Conservation (phyloP, 352 stramenopile species). For the Phytophthora meadii region DNA sequence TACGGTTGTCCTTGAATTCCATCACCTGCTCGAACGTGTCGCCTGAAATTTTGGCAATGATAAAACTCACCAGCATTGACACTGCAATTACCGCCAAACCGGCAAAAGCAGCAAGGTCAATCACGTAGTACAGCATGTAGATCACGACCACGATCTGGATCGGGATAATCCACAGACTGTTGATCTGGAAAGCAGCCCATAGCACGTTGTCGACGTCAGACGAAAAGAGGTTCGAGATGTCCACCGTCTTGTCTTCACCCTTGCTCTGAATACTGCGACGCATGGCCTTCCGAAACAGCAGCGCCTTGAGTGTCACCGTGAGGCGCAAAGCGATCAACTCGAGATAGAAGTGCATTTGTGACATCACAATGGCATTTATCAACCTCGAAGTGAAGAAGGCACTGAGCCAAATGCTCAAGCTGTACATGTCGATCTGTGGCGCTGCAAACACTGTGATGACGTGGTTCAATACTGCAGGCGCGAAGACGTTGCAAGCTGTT, state of each 20-base stretch:
- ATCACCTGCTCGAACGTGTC: slow-evolving; percentile 81
- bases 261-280: slow-evolving; percentile 30
- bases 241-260: slow-evolving; percentile 25
- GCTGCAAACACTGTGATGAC: slow-evolving; percentile 42
- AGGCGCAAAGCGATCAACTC: slow-evolving; percentile 37
- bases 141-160: slow-evolving; percentile 43
- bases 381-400: slow-evolving; percentile 50
- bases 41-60: slow-evolving; percentile 56
- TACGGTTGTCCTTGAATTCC: slow-evolving; percentile 83
- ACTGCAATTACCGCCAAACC: slow-evolving; percentile 38
- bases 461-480: slow-evolving; percentile 49
- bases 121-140: slow-evolving; percentile 50
- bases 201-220: slow-evolving; percentile 84
- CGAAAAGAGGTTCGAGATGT: slow-evolving; percentile 94
- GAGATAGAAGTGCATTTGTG: slow-evolving; percentile 29
- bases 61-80: slow-evolving; percentile 50
- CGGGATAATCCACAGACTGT: slow-evolving; percentile 57
- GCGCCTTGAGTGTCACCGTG: slow-evolving; percentile 42
- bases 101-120: slow-evolving; percentile 51
- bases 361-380: not conserved
- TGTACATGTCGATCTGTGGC: slow-evolving; percentile 26
- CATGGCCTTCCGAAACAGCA: slow-evolving; percentile 53
- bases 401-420: slow-evolving; percentile 39
- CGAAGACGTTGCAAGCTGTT: slow-evolving; percentile 39
- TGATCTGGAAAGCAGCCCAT: slow-evolving; percentile 40